phyloP scores from a whole-genome alignment of 371 early-diverging fungal species.

The Parasitella parasitica region DNA sequence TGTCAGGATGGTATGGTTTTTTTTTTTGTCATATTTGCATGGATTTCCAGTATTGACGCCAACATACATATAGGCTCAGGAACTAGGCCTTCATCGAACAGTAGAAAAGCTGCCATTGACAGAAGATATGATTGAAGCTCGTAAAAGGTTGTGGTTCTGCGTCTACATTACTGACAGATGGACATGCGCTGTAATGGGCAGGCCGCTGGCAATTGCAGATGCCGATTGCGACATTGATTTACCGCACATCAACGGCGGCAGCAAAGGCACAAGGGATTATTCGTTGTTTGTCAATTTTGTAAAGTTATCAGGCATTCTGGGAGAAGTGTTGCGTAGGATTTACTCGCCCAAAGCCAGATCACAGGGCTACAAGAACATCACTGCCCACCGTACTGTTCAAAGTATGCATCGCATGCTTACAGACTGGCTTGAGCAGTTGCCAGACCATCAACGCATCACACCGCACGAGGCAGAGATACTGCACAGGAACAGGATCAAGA shows the following conservation, averaged over 20 bases:
- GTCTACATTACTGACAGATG: slow-evolving; percentile 45
- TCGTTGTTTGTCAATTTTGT: slow-evolving; percentile 40
- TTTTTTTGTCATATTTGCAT: too few relatives aligned
- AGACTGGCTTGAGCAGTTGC: slow-evolving; percentile 38
- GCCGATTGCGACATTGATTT: slow-evolving; percentile 51
- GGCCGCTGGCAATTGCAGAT: slow-evolving; percentile 49
- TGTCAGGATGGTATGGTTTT: slow-evolving; percentile 39
- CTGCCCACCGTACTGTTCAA: slow-evolving; percentile 28
- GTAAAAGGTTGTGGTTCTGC: slow-evolving; percentile 43
- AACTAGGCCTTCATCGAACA: slow-evolving; percentile 41
- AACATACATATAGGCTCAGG: slow-evolving; percentile 45
- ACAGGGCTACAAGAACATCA: slow-evolving; percentile 24
- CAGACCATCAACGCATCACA: slow-evolving; percentile 27
- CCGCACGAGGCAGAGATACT: slow-evolving; percentile 10
- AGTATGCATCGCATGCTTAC: slow-evolving; percentile 31
- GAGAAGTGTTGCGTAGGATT: slow-evolving; percentile 41
- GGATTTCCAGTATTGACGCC: too few relatives aligned
- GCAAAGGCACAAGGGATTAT: slow-evolving; percentile 23
- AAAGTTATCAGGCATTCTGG: slow-evolving; percentile 43
- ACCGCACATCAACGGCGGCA: slow-evolving; percentile 22
- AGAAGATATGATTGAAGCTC: slow-evolving; percentile 25
- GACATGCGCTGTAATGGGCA: slow-evolving; percentile 45
- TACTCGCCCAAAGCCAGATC: slow-evolving; percentile 46
- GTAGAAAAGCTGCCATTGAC: slow-evolving; percentile 21
- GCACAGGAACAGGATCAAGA: slow-evolving; percentile 1